Conservation (phyloP, 1,284 basidiomycete genomes). For the Trichosporon sp. region DNA sequence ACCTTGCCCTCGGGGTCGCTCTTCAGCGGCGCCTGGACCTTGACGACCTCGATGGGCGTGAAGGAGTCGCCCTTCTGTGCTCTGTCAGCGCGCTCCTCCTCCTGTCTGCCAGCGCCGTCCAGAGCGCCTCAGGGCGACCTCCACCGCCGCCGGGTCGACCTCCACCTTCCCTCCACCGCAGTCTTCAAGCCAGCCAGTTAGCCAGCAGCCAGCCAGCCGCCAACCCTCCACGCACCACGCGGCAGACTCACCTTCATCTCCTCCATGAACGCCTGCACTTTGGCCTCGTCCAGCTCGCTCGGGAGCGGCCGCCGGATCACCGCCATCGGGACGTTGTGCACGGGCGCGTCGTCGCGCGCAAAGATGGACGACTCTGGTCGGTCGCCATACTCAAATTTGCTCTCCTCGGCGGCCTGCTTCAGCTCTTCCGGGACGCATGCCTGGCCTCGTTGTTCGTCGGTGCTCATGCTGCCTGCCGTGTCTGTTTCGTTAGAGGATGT, state of each 20-base stretch:
- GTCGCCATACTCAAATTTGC: constrained; percentile 1
- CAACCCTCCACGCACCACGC: not conserved
- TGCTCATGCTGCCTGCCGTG: not conserved
- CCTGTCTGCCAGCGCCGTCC: not conserved
- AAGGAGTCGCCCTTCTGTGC: constrained; percentile 47
- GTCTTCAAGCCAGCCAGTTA: not conserved
- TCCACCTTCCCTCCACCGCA: not conserved
- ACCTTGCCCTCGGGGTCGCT: constrained; percentile 26
- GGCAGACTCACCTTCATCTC: constrained; percentile 44
- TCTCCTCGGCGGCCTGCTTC: not conserved
- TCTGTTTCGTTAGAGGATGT: no score
- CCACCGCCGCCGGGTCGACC: not conserved
- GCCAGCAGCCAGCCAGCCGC: not conserved
- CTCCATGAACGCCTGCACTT: constrained; percentile 48
- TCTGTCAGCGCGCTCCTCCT: not conserved
- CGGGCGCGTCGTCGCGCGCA: constrained; percentile 28
- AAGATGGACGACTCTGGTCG: constrained; percentile 33
- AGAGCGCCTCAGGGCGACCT: no score
- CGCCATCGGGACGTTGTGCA: constrained; percentile 46
- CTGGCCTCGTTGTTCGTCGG: not conserved
- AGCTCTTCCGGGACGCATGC: not conserved
- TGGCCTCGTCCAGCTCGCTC: constrained; percentile 47
- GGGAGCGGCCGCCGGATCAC: constrained; percentile 50
- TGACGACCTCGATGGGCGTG: constrained; percentile 50
- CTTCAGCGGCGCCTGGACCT: constrained; percentile 42